Conservation (phyloP, 805 yeast genomes). For the Deakozyma indianensis region DNA sequence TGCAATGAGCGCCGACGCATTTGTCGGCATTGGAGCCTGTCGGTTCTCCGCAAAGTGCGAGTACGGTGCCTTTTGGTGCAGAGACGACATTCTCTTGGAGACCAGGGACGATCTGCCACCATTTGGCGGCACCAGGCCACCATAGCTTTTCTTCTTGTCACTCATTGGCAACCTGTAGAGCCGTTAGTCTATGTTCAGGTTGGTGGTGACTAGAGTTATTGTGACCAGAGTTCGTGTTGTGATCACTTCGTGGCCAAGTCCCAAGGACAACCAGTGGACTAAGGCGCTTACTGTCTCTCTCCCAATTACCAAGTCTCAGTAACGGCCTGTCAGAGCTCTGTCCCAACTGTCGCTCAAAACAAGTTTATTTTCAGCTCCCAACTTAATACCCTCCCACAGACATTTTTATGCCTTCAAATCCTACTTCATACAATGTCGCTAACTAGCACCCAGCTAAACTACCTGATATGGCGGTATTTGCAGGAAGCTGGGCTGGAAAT, state of each 20-base stretch:
- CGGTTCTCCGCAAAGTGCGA: neutral
- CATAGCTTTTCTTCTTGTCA: neutral
- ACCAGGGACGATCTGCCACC: neutral
- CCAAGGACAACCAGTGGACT: too few relatives aligned
- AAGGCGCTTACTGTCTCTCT: too few relatives aligned
- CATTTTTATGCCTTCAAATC: too few relatives aligned
- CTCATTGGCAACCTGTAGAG: constrained; percentile 2
- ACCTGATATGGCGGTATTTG: constrained; percentile 81
- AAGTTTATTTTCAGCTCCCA: too few relatives aligned
- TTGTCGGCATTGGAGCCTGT: neutral
- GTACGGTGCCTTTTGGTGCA: neutral
- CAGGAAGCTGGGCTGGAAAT: constrained; percentile 60
- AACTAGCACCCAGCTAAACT: constrained; percentile 73
- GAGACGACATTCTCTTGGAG: neutral
- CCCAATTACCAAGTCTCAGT: too few relatives aligned
- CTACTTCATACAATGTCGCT: constrained; percentile 71
- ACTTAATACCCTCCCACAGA: too few relatives aligned
- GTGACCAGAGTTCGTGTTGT: too few relatives aligned
- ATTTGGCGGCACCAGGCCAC: neutral
- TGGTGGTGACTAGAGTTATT: too few relatives aligned
- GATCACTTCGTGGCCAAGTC: too few relatives aligned
- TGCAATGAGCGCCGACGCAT: neutral
- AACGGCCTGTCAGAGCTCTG: too few relatives aligned
- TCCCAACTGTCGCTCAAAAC: too few relatives aligned
- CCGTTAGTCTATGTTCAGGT: constrained; percentile 34